Evolutionary conservation across 345 rosid species (phyloP).

Genomic region (Iberis pinnata): DNA sequence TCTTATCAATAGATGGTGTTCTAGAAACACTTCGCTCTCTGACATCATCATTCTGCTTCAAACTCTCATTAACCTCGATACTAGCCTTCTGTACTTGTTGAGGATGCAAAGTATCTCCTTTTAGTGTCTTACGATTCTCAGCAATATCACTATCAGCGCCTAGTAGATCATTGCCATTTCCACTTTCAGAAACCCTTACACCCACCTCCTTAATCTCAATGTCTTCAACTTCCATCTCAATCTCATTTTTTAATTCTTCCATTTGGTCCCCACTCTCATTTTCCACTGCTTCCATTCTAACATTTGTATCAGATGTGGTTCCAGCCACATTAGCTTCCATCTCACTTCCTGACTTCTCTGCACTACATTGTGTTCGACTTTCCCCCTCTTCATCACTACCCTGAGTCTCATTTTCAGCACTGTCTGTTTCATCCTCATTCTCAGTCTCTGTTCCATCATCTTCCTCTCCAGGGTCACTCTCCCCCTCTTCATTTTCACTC

Average conservation of each 20-base stretch:
- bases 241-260: constrained; percentile 24
- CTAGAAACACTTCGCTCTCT: constrained; percentile 24
- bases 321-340: constrained; percentile 19
- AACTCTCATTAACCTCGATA: constrained; percentile 25
- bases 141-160: constrained; percentile 8
- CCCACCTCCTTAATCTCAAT: constrained; percentile 9
- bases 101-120: constrained; percentile 13
- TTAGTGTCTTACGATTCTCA: constrained; percentile 10
- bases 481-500: constrained; percentile 29
- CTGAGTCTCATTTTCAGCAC: constrained; percentile 23
- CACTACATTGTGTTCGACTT: constrained; percentile 25
- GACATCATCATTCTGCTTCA: constrained; percentile 22
- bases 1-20: constrained; percentile 26
- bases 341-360: constrained; percentile 27
- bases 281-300: constrained; percentile 14
- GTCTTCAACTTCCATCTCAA: constrained; percentile 25
- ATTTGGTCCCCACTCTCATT: constrained; percentile 15
- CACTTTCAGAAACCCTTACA: constrained; percentile 20
- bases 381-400: constrained; percentile 27
- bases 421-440: constrained; percentile 20
- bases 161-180: constrained; percentile 12
- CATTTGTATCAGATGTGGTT: constrained; percentile 3
- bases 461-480: too few species aligned
- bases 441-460: constrained; percentile 23
- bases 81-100: constrained; percentile 26